Evolutionary conservation across 2,329 filamentous ascomycete genomes (phyloP).

Genomic region (Chaetomiaceae sp.): DNA sequence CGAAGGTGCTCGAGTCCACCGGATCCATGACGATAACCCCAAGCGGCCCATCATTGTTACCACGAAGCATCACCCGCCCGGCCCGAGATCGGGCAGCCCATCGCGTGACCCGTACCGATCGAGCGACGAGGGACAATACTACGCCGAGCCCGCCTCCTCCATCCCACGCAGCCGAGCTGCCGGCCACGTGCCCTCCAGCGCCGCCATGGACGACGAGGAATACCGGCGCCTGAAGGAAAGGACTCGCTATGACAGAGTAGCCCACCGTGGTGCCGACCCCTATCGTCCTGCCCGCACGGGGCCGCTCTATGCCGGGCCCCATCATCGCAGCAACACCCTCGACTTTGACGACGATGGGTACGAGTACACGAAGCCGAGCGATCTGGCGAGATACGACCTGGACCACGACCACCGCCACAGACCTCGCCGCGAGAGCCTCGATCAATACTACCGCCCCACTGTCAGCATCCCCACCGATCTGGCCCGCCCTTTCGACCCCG

Average conservation of each 20-base stretch:
- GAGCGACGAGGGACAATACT: conserved; percentile 49
- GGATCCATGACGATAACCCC: conserved; percentile 47
- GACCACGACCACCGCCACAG: conserved; percentile 45
- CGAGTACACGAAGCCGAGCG: conserved; percentile 60
- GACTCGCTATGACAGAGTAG: conserved; percentile 40
- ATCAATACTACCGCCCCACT: conserved; percentile 53
- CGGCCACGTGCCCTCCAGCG: conserved; percentile 40
- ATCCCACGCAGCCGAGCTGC: conserved; percentile 46
- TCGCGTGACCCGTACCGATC: conserved; percentile 48
- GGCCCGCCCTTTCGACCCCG: conserved; percentile 38
- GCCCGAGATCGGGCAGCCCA: conserved; percentile 42
- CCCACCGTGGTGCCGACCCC: conserved; percentile 38
- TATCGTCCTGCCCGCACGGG: conserved; percentile 47
- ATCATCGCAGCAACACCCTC: conserved; percentile 42
- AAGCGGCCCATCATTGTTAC: conserved; percentile 56
- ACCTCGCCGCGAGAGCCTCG: conserved; percentile 51
- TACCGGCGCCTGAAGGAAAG: conserved; percentile 47
- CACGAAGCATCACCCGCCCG: conserved; percentile 42
- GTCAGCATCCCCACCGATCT: conserved; percentile 49
- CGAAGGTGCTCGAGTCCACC: conserved; percentile 44
- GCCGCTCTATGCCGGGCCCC: conserved; percentile 41
- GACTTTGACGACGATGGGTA: conserved; percentile 58
- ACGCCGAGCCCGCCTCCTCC: conserved; percentile 55
- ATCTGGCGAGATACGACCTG: conserved; percentile 58
- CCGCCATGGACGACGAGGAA: conserved; percentile 49